Evolutionary conservation across 1,284 basidiomycete species (phyloP).

Genomic region (Heliocybe sulcata): DNA sequence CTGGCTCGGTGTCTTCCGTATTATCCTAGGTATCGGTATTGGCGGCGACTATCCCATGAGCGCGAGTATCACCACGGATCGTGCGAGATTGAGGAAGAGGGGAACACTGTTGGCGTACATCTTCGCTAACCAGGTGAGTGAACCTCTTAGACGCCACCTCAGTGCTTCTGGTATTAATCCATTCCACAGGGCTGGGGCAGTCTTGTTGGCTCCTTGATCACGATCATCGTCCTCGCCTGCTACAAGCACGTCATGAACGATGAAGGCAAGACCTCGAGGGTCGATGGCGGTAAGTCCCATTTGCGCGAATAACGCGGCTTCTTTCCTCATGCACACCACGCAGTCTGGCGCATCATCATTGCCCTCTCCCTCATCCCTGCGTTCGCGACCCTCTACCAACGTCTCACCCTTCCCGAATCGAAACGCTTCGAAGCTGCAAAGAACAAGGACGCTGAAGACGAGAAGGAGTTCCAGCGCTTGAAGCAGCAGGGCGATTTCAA

Average conservation of each 20-base stretch:
- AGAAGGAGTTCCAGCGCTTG: constrained; percentile 2
- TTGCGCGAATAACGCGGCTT: too few species aligned
- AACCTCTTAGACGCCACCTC: neutral
- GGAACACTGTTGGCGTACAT: constrained; percentile 72
- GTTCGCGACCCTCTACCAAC: constrained; percentile 60
- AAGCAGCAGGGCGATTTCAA: neutral
- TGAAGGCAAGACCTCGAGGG: constrained; percentile 47
- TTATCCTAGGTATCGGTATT: constrained; percentile 69
- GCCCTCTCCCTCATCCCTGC: constrained; percentile 51
- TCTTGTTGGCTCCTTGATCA: constrained; percentile 56
- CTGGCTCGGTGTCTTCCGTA: constrained; percentile 60
- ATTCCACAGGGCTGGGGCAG: constrained; percentile 55
- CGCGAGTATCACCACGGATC: constrained; percentile 64
- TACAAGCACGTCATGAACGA: constrained; percentile 63
- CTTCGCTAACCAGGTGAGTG: constrained; percentile 50
- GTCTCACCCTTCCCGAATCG: constrained; percentile 68
- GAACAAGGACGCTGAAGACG: constrained; percentile 22
- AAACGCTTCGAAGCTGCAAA: constrained; percentile 41
- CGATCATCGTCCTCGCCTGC: constrained; percentile 61
- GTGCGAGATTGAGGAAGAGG: constrained; percentile 60
- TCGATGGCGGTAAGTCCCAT: constrained; percentile 47
- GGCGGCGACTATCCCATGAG: constrained; percentile 84
- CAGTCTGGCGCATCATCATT: constrained; percentile 43
- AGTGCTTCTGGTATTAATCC: neutral
- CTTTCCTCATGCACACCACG: neutral